Evolutionary conservation across 2,329 filamentous ascomycete genomes (phyloP), one percentile per base, ranked within the genome.

Genomic region (Scedosporium apiospermum): DNA sequence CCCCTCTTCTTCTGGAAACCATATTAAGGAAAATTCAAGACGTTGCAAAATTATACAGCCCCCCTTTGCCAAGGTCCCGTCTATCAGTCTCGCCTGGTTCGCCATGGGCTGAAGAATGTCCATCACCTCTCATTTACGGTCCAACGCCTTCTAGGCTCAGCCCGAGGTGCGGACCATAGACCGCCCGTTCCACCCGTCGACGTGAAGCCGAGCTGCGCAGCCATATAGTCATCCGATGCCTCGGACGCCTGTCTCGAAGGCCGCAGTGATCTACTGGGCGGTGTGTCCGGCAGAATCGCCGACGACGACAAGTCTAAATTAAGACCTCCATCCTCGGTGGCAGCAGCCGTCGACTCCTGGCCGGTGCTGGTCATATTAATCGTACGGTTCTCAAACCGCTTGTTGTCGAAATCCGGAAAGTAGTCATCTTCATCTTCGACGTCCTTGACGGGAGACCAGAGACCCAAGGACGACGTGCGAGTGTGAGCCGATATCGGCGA

Each of bases 401-500:
- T 74, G 62, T 76, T 73, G 57, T 78, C 77, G 68, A 85, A 84
- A 67, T 84, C 78, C 1, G 82, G 76, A 4, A 83, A 73, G 67
- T 83, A 76, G 59, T 76, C 71, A 58, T 81, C 77, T 42, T 81
- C 77, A n/a, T 81, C 77, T 2, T 82, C 80, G 21, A 81, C 77
- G 21, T 80, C 78, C 61, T 66, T 69, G 21, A 73, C 72, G 10
- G 79, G 78, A 21, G 75, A 76, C 80, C 82, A 81, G 10, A 83
- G 71, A 2, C 79, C 78, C 6, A 79, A 70, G 6, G 80, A 79
- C 23, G 77, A 68, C 1, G 76, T 74, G 71, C 2, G 70, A 68
- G 6, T 72, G 72, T 3, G 74, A 65, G 72, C 74, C 51, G 51
- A 55, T 23, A 23, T 23, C 75, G 18, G 75, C 62, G 10, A 72